A percentile compares a stretch with the other conserved stretches of the same genome.
phyloP scores from a whole-genome alignment of 2,329 filamentous ascomycete species.

The Xylaria sp. region DNA sequence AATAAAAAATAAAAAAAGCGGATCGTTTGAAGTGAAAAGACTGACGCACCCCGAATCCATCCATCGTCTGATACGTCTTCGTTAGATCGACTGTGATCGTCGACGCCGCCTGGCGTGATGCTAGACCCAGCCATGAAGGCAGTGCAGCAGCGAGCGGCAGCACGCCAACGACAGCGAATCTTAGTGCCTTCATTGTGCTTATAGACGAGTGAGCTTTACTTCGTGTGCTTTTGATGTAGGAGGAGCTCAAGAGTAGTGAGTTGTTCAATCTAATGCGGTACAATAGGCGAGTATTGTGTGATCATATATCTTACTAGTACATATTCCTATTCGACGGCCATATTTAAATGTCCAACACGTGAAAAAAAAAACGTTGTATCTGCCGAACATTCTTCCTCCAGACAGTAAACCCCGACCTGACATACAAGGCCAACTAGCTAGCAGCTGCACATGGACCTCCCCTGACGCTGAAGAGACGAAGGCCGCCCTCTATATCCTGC shows the following conservation, averaged over 20 bases:
- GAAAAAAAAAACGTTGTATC: no score
- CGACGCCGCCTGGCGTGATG: conserved; percentile 34
- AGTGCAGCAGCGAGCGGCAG: conserved; percentile 32
- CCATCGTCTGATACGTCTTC: conserved; percentile 52
- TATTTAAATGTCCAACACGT: conserved; percentile 14
- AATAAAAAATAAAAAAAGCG: not conserved
- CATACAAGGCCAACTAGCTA: conserved; percentile 6
- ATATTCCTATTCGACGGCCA: no score
- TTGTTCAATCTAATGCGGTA: not conserved
- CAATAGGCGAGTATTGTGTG: conserved; percentile 17
- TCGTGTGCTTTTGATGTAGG: not conserved
- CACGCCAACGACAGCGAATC: conserved; percentile 24
- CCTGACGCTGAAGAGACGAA: conserved; percentile 24
- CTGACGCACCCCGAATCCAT: conserved; percentile 49
- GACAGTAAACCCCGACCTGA: conserved; percentile 4
- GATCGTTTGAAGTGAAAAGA: no score
- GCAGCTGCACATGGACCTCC: conserved; percentile 13
- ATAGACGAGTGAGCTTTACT: not conserved
- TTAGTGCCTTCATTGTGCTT: conserved; percentile 30
- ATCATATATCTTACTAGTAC: conserved; percentile 20
- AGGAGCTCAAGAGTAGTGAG: not conserved
- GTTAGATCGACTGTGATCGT: conserved; percentile 47
- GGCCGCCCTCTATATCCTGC: conserved; percentile 18
- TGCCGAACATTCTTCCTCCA: conserved; percentile 23
- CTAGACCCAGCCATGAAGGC: conserved; percentile 33